phyloP scores from a whole-genome alignment of 2,329 filamentous ascomycete genomes.

The Colletotrichum gigasporum region DNA sequence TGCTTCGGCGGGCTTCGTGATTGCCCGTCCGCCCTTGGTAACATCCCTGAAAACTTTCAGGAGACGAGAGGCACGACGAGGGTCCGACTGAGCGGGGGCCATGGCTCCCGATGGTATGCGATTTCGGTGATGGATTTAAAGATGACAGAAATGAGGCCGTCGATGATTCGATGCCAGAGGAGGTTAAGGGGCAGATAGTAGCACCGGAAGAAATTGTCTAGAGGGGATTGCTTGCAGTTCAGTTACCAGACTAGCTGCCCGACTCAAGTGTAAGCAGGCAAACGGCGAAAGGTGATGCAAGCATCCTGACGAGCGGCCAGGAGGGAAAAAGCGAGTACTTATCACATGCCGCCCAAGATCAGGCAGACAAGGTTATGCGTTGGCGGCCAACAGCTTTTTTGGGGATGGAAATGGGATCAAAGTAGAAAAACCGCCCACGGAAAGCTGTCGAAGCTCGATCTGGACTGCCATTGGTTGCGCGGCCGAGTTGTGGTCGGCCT shows the following conservation, averaged over 20 bases:
- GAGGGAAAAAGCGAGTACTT: not conserved
- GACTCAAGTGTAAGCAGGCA: too few relatives aligned
- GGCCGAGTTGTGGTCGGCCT: constrained; percentile 13
- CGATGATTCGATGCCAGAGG: too few relatives aligned
- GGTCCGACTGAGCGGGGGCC: not conserved
- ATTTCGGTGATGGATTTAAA: too few relatives aligned
- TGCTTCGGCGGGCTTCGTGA: constrained; percentile 33
- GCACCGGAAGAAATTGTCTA: too few relatives aligned
- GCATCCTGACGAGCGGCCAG: too few relatives aligned
- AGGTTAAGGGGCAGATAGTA: too few relatives aligned
- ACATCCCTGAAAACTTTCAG: constrained; percentile 29
- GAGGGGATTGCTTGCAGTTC: too few relatives aligned
- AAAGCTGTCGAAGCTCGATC: not conserved
- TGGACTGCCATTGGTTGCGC: constrained; percentile 5
- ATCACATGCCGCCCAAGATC: constrained; percentile 4
- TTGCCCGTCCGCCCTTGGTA: constrained; percentile 19
- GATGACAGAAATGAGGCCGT: not conserved
- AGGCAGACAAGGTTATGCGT: constrained; percentile 8
- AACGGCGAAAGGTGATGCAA: too few relatives aligned
- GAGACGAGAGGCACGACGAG: constrained; percentile 24
- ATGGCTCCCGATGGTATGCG: not conserved
- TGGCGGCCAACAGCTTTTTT: not conserved
- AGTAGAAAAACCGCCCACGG: constrained; percentile 13
- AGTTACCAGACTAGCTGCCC: too few relatives aligned
- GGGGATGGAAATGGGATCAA: not conserved